phyloP scores from a whole-genome alignment of 2,329 filamentous ascomycete genomes.

The Chrysoporthe austroafricana region DNA sequence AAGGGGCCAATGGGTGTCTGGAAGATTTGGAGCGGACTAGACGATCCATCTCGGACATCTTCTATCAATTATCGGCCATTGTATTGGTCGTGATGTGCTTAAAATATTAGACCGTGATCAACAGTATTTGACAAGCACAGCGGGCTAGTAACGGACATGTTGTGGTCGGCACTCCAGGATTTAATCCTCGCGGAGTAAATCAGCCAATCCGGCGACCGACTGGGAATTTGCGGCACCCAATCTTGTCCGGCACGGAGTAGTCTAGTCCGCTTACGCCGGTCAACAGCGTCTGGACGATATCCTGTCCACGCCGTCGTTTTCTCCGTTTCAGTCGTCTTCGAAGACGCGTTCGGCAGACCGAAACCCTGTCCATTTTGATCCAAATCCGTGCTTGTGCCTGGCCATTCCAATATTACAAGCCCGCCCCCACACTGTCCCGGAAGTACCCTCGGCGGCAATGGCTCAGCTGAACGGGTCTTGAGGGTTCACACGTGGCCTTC shows the following conservation, averaged over 20 bases:
- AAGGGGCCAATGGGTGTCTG: neutral
- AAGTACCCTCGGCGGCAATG: neutral
- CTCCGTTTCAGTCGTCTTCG: neutral
- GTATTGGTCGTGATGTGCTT: neutral
- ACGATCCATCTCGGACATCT: too few relatives aligned
- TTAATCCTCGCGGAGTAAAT: neutral
- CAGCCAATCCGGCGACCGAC: neutral
- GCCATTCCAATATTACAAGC: neutral
- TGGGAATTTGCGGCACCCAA: neutral
- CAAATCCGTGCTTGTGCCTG: neutral
- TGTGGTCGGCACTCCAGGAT: neutral
- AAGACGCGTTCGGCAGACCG: neutral
- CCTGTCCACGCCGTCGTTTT: neutral
- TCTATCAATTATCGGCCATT: neutral
- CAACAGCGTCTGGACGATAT: neutral
- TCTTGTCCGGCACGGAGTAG: neutral
- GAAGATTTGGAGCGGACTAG: neutral
- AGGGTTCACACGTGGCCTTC: neutral
- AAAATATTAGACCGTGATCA: neutral
- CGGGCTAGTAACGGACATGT: neutral
- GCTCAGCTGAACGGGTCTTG: neutral
- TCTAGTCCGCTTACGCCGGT: slow-evolving; percentile 4
- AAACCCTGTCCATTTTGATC: neutral
- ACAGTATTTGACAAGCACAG: neutral
- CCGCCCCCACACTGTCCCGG: neutral